These are phyloP conservation scores for Lactarius quietus DNA, from an alignment of 768 basidiomycete species.

Conservation along the genomic window DNA sequence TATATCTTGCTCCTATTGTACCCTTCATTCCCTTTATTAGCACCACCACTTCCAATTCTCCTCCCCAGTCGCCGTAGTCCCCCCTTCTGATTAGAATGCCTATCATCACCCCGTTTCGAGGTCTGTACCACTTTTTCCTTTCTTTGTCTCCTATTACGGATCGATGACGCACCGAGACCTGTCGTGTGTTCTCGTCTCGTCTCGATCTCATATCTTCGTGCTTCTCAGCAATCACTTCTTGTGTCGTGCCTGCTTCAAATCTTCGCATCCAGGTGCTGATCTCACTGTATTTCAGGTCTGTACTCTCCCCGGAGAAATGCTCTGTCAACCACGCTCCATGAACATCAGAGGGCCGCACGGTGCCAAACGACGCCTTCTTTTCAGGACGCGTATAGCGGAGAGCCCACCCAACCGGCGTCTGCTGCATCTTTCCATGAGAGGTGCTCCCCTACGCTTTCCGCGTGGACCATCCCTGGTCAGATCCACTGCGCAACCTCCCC, in stretches of 20 bases:
- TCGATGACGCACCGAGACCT: slow-evolving; percentile 12
- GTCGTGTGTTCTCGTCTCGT: neutral
- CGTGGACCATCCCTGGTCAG: slow-evolving; percentile 19
- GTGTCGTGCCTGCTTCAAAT: neutral
- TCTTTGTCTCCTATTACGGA: neutral
- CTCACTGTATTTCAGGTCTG: slow-evolving; percentile 9
- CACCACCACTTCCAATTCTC: neutral
- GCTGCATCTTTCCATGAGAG: slow-evolving; percentile 23
- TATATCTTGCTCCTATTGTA: slow-evolving; percentile 22
- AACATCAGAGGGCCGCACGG: slow-evolving; percentile 19
- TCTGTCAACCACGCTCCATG: slow-evolving; percentile 21
- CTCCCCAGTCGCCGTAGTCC: neutral
- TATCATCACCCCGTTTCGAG: slow-evolving; percentile 18
- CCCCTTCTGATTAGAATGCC: slow-evolving; percentile 22
- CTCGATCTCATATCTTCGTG: neutral
- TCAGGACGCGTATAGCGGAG: slow-evolving; percentile 17
- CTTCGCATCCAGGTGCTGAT: slow-evolving; percentile 2
- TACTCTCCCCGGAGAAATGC: slow-evolving; percentile 22
- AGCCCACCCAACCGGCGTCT: slow-evolving; percentile 22
- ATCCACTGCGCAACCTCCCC: slow-evolving; percentile 24
- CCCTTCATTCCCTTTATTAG: slow-evolving; percentile 4
- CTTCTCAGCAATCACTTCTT: neutral
- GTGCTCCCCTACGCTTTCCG: slow-evolving; percentile 20
- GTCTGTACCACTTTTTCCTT: slow-evolving; percentile 4
- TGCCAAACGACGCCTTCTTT: slow-evolving; percentile 23